Evolutionary conservation across 305 asterid species (phyloP).

Genomic region (Vinca major): DNA sequence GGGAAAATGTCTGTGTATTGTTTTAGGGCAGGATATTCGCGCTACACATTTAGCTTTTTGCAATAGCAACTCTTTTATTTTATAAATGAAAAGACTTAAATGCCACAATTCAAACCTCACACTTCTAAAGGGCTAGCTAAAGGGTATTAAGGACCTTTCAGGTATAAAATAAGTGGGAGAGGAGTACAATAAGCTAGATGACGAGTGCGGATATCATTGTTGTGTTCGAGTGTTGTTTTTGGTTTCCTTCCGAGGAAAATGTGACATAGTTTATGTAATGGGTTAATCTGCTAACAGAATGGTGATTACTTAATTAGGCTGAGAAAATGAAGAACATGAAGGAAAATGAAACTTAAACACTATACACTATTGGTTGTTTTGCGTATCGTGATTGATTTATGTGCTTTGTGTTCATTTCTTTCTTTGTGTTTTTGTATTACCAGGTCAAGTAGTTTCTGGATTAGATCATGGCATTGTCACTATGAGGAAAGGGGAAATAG

Average conservation of each 20-base stretch:
- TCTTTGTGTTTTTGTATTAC: background rate
- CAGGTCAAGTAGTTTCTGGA: slow-evolving; percentile 41
- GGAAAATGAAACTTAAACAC: background rate
- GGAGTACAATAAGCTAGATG: too few species aligned
- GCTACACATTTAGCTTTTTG: too few species aligned
- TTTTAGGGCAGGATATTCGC: background rate
- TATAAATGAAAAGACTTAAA: too few species aligned
- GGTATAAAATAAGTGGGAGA: too few species aligned
- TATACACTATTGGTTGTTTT: background rate
- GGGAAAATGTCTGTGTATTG: background rate
- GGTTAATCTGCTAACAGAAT: background rate
- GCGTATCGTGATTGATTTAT: background rate
- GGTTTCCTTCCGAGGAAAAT: background rate
- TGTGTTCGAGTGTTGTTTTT: background rate
- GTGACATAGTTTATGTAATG: background rate
- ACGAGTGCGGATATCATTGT: background rate
- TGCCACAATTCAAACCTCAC: too few species aligned
- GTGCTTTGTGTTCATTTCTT: slow-evolving; percentile 1
- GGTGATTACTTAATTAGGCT: background rate
- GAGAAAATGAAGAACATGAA: background rate
- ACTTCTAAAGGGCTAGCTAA: too few species aligned
- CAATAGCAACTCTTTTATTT: too few species aligned
- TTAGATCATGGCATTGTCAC: slow-evolving; percentile 50
- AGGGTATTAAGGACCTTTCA: too few species aligned
- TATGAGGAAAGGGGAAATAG: slow-evolving; percentile 61